phyloP scores from a whole-genome alignment of 805 yeast genomes.

The Candida maesae region DNA sequence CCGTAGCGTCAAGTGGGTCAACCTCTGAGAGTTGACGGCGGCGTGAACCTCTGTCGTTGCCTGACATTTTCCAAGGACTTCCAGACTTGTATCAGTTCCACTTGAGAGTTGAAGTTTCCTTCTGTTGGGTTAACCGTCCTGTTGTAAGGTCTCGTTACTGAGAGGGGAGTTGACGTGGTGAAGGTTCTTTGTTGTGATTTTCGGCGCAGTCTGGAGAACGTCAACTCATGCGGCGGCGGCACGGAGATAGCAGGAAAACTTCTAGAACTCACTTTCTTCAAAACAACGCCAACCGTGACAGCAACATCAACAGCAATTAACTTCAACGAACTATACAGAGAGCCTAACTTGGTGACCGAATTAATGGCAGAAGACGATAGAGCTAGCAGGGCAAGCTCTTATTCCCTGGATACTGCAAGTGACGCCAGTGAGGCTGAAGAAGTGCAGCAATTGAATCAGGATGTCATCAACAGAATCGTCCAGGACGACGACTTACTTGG shows the following conservation, averaged over 20 bases:
- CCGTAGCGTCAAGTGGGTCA: slow-evolving; percentile 14
- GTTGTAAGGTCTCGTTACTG: no score
- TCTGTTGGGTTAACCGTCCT: no score
- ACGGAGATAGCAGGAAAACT: no score
- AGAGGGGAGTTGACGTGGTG: no score
- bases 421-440: slow-evolving; percentile 10
- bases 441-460: slow-evolving; percentile 16
- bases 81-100: no score
- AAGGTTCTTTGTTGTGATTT: neutral
- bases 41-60: neutral
- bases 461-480: slow-evolving; percentile 11
- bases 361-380: neutral
- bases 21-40: slow-evolving; percentile 12
- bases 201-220: no score
- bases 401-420: slow-evolving; percentile 9
- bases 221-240: no score
- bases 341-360: neutral
- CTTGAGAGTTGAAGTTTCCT: neutral
- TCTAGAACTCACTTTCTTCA: no score
- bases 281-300: no score
- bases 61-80: neutral
- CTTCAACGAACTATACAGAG: no score
- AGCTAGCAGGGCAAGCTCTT: neutral
- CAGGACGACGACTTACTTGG: slow-evolving; percentile 15
- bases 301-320: no score